Conservation (phyloP, 2,329 filamentous ascomycete species). For the Xylariaceae sp. region DNA sequence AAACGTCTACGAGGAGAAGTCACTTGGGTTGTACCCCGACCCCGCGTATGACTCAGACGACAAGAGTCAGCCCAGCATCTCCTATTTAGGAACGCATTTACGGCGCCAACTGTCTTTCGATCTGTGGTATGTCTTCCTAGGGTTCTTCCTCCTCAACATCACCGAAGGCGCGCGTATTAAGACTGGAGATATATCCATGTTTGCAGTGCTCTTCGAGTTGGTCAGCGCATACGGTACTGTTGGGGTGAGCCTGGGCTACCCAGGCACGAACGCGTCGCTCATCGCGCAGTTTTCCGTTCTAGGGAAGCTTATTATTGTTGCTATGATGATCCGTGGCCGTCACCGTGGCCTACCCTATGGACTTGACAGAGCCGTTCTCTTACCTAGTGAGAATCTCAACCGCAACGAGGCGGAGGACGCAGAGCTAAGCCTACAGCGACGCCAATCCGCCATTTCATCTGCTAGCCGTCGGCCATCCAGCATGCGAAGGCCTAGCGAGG, state of each 20-base stretch:
- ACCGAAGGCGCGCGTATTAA: conserved; percentile 72
- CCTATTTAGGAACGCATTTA: conserved; percentile 87
- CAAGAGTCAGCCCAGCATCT: conserved; percentile 58
- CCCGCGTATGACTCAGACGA: conserved; percentile 47
- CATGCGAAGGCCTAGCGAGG: conserved; percentile 26
- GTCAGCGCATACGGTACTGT: conserved; percentile 93
- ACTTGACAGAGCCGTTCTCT: conserved; percentile 57
- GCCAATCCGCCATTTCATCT: conserved; percentile 35
- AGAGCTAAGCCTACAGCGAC: conserved; percentile 36
- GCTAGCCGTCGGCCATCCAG: conserved; percentile 22
- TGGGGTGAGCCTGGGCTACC: conserved; percentile 81
- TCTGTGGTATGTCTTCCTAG: conserved; percentile 93
- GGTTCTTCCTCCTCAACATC: conserved; percentile 88
- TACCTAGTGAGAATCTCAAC: conserved; percentile 55
- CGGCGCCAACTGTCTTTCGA: conserved; percentile 94
- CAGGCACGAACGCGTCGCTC: conserved; percentile 71
- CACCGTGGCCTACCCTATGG: conserved; percentile 66
- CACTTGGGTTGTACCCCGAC: conserved; percentile 64
- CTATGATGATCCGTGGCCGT: conserved; percentile 65
- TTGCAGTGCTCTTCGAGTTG: conserved; percentile 74
- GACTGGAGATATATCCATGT: conserved; percentile 60
- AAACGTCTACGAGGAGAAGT: conserved; percentile 94
- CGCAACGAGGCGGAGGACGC: conserved; percentile 49
- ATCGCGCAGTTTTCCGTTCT: conserved; percentile 74
- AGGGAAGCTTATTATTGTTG: conserved; percentile 64